Percentiles rank a stretch among this genome's conserved stretches.
Conservation (phyloP, 2,329 filamentous ascomycete species). For the Penicillium expansum region DNA sequence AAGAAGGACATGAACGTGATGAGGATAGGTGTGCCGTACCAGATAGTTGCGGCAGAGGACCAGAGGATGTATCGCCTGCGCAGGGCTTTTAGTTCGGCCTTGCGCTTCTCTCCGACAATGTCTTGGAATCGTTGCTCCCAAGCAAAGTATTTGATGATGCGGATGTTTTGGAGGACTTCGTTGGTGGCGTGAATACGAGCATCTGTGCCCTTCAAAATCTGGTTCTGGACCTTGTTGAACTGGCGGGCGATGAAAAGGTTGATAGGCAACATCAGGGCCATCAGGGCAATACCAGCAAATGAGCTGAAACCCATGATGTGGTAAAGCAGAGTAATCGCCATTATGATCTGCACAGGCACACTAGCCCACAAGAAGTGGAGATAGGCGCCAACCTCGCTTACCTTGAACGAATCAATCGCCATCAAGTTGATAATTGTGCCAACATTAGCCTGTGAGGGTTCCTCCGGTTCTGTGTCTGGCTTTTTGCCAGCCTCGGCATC, state of each 20-base stretch:
- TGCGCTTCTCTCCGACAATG: slow-evolving; percentile 84
- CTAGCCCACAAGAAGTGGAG: slow-evolving; percentile 93
- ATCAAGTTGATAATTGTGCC: slow-evolving; percentile 99
- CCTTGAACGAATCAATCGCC: slow-evolving; percentile 99
- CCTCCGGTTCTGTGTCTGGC: slow-evolving; percentile 18
- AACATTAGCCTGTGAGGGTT: slow-evolving; percentile 77
- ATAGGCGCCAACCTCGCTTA: slow-evolving; percentile 90
- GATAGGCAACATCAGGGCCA: slow-evolving; percentile 81
- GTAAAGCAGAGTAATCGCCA: slow-evolving; percentile 80
- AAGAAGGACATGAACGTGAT: slow-evolving; percentile 97
- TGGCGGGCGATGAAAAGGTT: slow-evolving; percentile 85
- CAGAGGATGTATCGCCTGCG: slow-evolving; percentile 84
- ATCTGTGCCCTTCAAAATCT: slow-evolving; percentile 89
- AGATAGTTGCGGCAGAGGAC: slow-evolving; percentile 87
- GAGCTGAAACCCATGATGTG: slow-evolving; percentile 88
- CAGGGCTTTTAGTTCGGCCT: slow-evolving; percentile 71
- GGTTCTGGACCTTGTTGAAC: slow-evolving; percentile 83
- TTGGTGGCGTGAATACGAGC: slow-evolving; percentile 96
- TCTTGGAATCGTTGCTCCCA: slow-evolving; percentile 91
- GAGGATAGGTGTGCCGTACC: slow-evolving; percentile 91
- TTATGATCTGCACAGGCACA: slow-evolving; percentile 80
- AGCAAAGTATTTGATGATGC: slow-evolving; percentile 99
- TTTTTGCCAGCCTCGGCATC: slow-evolving; percentile 25
- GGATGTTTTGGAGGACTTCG: slow-evolving; percentile 93
- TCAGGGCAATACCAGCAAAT: slow-evolving; percentile 87